Evolutionary conservation across 163 green algal genomes (phyloP), one percentile per base, ranked within the genome.

Genomic region (Scenedesmus sp.): DNA sequence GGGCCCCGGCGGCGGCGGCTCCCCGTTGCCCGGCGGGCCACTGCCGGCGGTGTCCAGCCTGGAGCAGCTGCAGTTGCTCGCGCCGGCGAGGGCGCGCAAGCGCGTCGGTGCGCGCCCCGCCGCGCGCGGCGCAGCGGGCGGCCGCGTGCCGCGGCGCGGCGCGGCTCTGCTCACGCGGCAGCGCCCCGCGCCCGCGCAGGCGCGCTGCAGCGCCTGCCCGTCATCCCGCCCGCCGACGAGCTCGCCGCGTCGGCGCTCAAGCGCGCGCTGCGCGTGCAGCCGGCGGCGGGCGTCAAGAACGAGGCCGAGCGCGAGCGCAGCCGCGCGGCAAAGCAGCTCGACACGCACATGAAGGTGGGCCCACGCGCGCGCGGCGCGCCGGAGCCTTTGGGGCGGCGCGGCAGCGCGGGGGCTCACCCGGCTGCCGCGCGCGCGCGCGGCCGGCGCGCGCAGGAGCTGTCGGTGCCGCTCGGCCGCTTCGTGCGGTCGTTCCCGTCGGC

Each of bases 271-370:
- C 77, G 83, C 3, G 74, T 92, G 6, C 36, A 36, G 13, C 51
- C 57, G 26, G 90, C 85, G 36, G 84, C 77, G 3, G 83, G 73
- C 75, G 85, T 96, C 20, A 89, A 90, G 74, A 94, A 93, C 57
- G 87, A 90, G 73, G 85, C 88, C 4, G 87, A 91, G 63, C 87
- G 90, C 39, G 89, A 91, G 39, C 81, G 87, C 63, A 94, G 91
- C 67, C 80, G 83, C 45, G 89, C 91, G 4, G 90, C 95, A 4
- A 77, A 91, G 34, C 90, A 92, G 70, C 85, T 98, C 84, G 95
- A 98, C 78, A 85, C 85, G 0, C 75, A 97, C 11, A 97, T 94
- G 72, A 96, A 97, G 73, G 87, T 86, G 29, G 1, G 77, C 7
- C n/a, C n/a, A n/a, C 39, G 39, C 39, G 39, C 39, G 39, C 39